Percentiles rank a stretch among this genome's conserved stretches.
phyloP scores from a whole-genome alignment of 768 basidiomycete species.

The Mycena pura region DNA sequence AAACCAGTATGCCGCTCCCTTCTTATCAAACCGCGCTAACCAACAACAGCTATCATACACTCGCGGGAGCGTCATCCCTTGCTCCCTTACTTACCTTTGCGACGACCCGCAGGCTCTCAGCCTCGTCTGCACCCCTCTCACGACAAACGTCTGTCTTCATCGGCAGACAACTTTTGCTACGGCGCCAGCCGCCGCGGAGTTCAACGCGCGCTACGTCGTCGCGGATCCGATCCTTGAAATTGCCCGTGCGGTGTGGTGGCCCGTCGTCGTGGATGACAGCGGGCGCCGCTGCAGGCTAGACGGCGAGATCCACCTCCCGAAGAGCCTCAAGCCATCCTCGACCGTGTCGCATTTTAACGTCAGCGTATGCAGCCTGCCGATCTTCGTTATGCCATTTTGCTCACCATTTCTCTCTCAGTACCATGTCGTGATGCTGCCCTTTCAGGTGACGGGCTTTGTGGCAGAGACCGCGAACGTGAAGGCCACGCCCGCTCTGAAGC shows the following conservation, averaged over 20 bases:
- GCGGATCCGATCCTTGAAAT: constrained; percentile 19
- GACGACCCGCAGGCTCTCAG: constrained; percentile 22
- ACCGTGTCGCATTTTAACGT: constrained; percentile 21
- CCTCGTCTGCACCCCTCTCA: constrained; percentile 21
- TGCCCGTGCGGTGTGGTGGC: constrained; percentile 26
- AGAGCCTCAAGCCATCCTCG: constrained; percentile 25
- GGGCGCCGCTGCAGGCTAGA: constrained; percentile 18
- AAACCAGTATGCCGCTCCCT: constrained; percentile 37
- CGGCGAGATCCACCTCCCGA: constrained; percentile 28
- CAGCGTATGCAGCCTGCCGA: neutral
- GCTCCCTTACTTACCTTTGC: constrained; percentile 18
- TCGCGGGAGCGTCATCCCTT: constrained; percentile 23
- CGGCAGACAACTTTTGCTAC: constrained; percentile 9
- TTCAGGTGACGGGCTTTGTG: constrained; percentile 22
- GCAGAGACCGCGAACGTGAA: neutral
- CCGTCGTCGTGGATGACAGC: constrained; percentile 8
- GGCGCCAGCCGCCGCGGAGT: constrained; percentile 7
- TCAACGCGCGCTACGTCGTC: neutral
- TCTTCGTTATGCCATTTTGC: neutral
- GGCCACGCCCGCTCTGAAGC: constrained; percentile 10
- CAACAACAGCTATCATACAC: constrained; percentile 24
- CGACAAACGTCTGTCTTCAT: constrained; percentile 20
- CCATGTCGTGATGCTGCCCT: constrained; percentile 20
- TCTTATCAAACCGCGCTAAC: neutral
- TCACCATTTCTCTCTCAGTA: constrained; percentile 6